phyloP scores from a whole-genome alignment of 352 stramenopile genomes.

The Phytopythium boreale region DNA sequence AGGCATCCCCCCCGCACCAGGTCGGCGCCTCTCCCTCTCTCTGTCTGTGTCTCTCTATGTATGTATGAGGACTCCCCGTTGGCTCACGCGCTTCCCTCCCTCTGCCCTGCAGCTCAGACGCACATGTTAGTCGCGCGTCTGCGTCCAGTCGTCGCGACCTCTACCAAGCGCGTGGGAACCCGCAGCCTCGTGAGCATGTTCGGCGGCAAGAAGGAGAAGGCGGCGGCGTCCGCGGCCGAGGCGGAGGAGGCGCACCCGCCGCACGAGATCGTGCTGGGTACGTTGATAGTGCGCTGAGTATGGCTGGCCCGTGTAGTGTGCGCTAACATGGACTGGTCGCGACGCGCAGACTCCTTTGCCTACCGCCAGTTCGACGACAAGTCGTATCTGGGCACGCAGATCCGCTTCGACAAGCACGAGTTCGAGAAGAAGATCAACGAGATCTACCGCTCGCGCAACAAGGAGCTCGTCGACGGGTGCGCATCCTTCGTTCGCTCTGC shows the following conservation, averaged over 20 bases:
- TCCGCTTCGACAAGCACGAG: constrained; percentile 66
- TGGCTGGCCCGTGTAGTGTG: too few species aligned
- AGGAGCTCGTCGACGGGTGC: constrained; percentile 71
- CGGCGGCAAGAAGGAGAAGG: constrained; percentile 38
- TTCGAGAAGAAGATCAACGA: constrained; percentile 86
- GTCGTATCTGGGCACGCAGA: constrained; percentile 66
- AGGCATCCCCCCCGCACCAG: neutral
- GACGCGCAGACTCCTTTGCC: constrained; percentile 70
- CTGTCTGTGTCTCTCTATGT: neutral
- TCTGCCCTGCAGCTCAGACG: neutral
- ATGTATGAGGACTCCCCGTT: neutral
- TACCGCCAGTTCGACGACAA: constrained; percentile 85
- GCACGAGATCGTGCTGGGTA: constrained; percentile 57
- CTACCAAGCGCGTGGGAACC: constrained; percentile 18
- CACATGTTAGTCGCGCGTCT: constrained; percentile 53
- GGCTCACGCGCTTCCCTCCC: neutral
- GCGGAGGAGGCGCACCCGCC: constrained; percentile 20
- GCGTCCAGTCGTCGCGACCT: constrained; percentile 13
- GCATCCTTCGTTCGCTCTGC: neutral
- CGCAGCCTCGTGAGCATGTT: constrained; percentile 39
- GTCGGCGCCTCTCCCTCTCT: neutral
- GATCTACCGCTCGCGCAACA: constrained; percentile 60
- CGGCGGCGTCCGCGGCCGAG: constrained; percentile 16
- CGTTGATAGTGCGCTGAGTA: neutral
- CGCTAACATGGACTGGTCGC: neutral